These are phyloP conservation scores for Anthracocystis walkeri DNA, from an alignment of 1,284 basidiomycete genomes.

Conservation along the genomic window DNA sequence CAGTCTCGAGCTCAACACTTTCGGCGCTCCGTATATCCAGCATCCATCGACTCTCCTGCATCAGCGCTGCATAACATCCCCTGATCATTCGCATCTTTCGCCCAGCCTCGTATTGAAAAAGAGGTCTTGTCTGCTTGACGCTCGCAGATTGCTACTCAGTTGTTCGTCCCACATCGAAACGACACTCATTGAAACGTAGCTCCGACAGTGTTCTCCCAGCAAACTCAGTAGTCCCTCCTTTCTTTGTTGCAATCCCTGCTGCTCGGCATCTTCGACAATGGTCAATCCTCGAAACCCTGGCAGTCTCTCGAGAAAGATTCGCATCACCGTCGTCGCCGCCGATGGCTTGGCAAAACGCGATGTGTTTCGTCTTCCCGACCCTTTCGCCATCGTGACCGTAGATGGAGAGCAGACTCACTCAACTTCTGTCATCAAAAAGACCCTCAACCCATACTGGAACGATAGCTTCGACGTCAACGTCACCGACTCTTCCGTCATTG, in stretches of 20 bases:
- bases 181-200: background rate
- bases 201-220: background rate
- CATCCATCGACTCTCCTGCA: background rate
- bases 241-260: background rate
- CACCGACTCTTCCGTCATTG: slow-evolving; percentile 88
- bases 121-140: background rate
- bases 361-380: slow-evolving; percentile 82
- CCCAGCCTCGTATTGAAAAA: background rate
- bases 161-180: background rate
- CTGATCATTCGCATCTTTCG: background rate
- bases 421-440: slow-evolving; percentile 74
- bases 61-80: background rate
- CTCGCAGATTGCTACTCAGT: background rate
- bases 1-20: background rate
- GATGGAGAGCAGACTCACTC: slow-evolving; percentile 94
- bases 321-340: slow-evolving; percentile 68
- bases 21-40: background rate
- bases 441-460: slow-evolving; percentile 69
- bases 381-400: slow-evolving; percentile 93
- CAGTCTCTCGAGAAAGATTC: slow-evolving; percentile 61
- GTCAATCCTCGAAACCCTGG: slow-evolving; percentile 62
- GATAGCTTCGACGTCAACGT: slow-evolving; percentile 74
- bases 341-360: slow-evolving; percentile 68
- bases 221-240: background rate
- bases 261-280: slow-evolving; percentile 35